phyloP scores from a whole-genome alignment of 1,284 basidiomycete genomes.

The Waitea zeae region DNA sequence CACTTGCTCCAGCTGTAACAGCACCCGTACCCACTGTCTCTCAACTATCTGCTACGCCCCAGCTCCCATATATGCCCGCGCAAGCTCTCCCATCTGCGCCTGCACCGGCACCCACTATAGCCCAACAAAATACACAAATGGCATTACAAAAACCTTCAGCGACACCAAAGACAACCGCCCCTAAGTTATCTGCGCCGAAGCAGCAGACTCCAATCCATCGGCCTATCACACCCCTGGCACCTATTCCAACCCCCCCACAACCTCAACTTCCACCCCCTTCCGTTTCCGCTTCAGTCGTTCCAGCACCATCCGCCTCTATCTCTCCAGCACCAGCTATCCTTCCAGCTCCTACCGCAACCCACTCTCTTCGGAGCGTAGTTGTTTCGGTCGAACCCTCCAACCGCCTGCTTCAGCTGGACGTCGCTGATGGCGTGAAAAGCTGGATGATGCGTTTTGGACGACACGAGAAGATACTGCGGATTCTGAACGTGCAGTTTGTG shows the following conservation, averaged over 20 bases:
- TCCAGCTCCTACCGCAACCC: constrained; percentile 10
- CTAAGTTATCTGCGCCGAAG: constrained; percentile 7
- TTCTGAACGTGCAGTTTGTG: constrained; percentile 35
- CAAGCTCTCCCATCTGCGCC: constrained; percentile 9
- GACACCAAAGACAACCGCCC: too few relatives aligned
- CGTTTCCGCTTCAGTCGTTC: background rate
- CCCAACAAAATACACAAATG: too few relatives aligned
- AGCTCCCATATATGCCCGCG: too few relatives aligned
- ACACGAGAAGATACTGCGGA: constrained; percentile 30
- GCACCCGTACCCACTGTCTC: too few relatives aligned
- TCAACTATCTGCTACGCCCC: too few relatives aligned
- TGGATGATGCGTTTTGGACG: constrained; percentile 45
- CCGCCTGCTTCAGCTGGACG: constrained; percentile 35
- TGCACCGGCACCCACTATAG: constrained; percentile 4
- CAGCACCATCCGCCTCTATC: background rate
- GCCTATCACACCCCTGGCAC: background rate
- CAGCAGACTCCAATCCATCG: background rate
- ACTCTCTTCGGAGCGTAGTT: constrained; percentile 29
- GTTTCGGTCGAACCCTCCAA: constrained; percentile 35
- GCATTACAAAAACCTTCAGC: too few relatives aligned
- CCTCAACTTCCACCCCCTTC: constrained; percentile 3
- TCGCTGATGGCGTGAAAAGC: constrained; percentile 43
- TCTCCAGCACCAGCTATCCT: constrained; percentile 5
- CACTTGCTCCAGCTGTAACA: too few relatives aligned
- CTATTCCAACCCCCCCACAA: background rate